Conservation (phyloP, 768 basidiomycete species). For the Russula sp. region DNA sequence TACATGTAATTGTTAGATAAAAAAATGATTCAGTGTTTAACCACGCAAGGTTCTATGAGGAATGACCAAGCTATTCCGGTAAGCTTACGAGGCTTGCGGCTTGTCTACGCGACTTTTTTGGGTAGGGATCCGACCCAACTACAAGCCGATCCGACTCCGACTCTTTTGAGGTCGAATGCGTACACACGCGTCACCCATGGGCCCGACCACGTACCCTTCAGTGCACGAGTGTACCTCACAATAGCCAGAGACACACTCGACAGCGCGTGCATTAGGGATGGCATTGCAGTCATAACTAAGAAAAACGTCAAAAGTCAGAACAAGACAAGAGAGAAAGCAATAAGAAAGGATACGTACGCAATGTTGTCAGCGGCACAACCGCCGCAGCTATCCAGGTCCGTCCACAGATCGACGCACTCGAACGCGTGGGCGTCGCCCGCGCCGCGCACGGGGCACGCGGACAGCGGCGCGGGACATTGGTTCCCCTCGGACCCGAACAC, state of each 20-base stretch:
- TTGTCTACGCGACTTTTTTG: no score
- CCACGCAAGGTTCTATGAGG: neutral
- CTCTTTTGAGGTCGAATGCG: neutral
- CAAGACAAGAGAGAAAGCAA: neutral
- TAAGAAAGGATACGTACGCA: slow-evolving; percentile 20
- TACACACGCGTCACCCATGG: slow-evolving; percentile 21
- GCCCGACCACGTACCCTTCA: slow-evolving; percentile 23
- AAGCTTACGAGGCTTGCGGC: neutral
- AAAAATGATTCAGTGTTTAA: neutral
- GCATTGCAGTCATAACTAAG: slow-evolving; percentile 27
- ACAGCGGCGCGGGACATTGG: slow-evolving; percentile 8
- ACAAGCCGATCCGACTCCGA: no score
- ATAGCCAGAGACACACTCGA: slow-evolving; percentile 25
- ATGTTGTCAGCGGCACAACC: slow-evolving; percentile 27
- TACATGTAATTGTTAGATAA: neutral
- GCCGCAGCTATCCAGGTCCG: slow-evolving; percentile 28
- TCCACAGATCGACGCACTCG: slow-evolving; percentile 28
- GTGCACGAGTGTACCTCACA: slow-evolving; percentile 27
- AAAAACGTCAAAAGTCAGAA: neutral
- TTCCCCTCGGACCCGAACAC: neutral
- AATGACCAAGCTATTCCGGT: neutral
- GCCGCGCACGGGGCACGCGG: slow-evolving; percentile 9
- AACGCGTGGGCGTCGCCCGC: slow-evolving; percentile 20
- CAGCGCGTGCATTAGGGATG: slow-evolving; percentile 23
- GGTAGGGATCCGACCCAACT: neutral